Evolutionary conservation across 2,329 filamentous ascomycete genomes (phyloP), one percentile per base, ranked within the genome.

Genomic region (Claviceps paspali): DNA sequence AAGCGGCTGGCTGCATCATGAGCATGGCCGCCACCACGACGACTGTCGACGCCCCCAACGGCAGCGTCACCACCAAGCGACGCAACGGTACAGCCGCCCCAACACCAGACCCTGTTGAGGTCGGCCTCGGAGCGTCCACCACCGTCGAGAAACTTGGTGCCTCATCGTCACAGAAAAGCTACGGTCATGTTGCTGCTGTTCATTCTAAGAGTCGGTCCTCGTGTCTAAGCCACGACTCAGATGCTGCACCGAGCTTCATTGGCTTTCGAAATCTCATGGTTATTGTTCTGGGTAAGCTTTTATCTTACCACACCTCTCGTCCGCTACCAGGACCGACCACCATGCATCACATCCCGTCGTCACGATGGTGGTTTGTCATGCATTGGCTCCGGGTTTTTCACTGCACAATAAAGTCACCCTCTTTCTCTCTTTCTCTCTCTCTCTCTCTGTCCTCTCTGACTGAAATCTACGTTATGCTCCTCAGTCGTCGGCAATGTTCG

Each of bases 231-330:
- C 81, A 87, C 50, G 91, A 96, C 54, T 73, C 84, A 2, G 61
- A 72, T 32, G 64, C 64, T 9, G 66, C 77, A 2, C 84, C 87
- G 17, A 94, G 84, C 55, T 96, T 95, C 53, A 63, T 94, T 12
- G 91, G 91, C 1, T 96, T 98, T 54, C 71, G 88, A 42, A 98
- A 98, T 55, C 70, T 98, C 44, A 94, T 95, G 84, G 82, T 94
- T 28, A 79, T 96, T 51, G 84, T 95, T 27, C 62, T 94, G 43
- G 76, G 84, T 91, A 69, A 44, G 70, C 8, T 10, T n/a, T 18
- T 11, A 9, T 29, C 18, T 15, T 18, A 3, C 2, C 15, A 10
- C 29, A 21, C 3, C 11, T 14, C 14, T 1, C 4, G 2, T n/a
- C 15, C 11, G 4, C 12, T 6, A 17, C 15, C 6, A 17, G 11